A percentile compares a stretch with the other conserved stretches of the same genome.
Evolutionary conservation across 1,284 basidiomycete species (phyloP).

Genomic region (Malassezia restricta): DNA sequence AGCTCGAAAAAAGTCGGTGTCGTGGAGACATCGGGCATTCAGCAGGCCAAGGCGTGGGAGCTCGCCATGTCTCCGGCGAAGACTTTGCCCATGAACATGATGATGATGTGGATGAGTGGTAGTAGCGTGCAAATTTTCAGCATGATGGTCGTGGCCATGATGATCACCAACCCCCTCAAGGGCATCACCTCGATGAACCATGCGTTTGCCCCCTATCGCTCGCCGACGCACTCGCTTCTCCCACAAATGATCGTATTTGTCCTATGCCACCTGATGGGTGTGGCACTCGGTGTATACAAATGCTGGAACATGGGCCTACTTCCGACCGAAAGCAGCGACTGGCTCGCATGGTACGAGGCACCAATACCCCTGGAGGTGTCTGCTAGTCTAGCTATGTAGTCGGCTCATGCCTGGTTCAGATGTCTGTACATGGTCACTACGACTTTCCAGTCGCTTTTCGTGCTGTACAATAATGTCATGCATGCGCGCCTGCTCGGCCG

Average conservation of each 20-base stretch:
- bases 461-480: not conserved
- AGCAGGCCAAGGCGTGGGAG: conserved; percentile 41
- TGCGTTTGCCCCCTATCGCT: conserved; percentile 31
- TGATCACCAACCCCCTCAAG: conserved; percentile 33
- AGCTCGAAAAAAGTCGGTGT: not conserved
- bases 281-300: conserved; percentile 39
- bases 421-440: too few species aligned
- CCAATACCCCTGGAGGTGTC: conserved; percentile 3
- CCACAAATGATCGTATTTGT: conserved; percentile 33
- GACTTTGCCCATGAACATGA: conserved; percentile 38
- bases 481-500: conserved; percentile 8
- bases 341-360: conserved; percentile 40
- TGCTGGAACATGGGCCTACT: conserved; percentile 44
- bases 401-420: not conserved
- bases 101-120: conserved; percentile 45
- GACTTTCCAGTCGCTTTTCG: conserved; percentile 1
- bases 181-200: conserved; percentile 16
- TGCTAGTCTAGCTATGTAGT: conserved; percentile 2
- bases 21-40: conserved; percentile 28
- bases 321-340: conserved; percentile 43
- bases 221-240: conserved; percentile 27
- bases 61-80: conserved; percentile 37
- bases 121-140: conserved; percentile 42
- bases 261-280: conserved; percentile 27
- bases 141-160: conserved; percentile 45